Conservation (phyloP, 768 basidiomycete genomes). For the Boletus reticuloceps region DNA sequence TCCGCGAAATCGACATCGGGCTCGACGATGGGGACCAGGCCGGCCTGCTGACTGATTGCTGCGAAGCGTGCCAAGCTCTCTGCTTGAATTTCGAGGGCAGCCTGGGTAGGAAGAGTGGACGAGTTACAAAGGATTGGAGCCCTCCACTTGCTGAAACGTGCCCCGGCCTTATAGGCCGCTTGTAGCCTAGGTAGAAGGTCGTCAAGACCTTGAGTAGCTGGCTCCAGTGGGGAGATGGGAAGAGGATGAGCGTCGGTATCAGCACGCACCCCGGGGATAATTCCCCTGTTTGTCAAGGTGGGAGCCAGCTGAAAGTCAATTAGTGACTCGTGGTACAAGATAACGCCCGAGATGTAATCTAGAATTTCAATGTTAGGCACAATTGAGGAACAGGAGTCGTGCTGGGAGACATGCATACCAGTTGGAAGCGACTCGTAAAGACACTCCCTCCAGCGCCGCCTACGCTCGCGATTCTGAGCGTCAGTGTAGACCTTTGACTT, state of each 20-base stretch:
- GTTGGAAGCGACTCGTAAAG: constrained; percentile 42
- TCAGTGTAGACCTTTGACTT: constrained; percentile 28
- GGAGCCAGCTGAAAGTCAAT: constrained; percentile 48
- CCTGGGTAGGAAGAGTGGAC: constrained; percentile 38
- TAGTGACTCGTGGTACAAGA: constrained; percentile 48
- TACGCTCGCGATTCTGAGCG: constrained; percentile 37
- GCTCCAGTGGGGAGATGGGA: constrained; percentile 43
- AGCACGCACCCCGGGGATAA: constrained; percentile 50
- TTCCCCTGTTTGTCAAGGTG: constrained; percentile 41
- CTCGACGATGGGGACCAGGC: constrained; percentile 52
- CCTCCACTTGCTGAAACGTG: constrained; percentile 52
- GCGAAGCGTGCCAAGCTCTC: constrained; percentile 49
- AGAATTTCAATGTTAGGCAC: not conserved
- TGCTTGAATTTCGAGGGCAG: constrained; percentile 44
- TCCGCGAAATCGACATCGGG: constrained; percentile 51
- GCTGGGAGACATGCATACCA: constrained; percentile 26
- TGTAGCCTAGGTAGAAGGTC: constrained; percentile 42
- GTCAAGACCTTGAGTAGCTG: constrained; percentile 49
- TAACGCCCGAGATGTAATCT: constrained; percentile 53
- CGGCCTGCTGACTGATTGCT: constrained; percentile 49
- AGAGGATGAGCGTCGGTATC: constrained; percentile 48
- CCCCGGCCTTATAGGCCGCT: constrained; percentile 42
- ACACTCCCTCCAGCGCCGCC: constrained; percentile 44
- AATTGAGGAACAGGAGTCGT: not conserved
- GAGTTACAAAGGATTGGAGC: constrained; percentile 47